Base-by-base conservation (phyloP, 1,284 basidiomycete species). In the Ustilago vetiveriae region DNA sequence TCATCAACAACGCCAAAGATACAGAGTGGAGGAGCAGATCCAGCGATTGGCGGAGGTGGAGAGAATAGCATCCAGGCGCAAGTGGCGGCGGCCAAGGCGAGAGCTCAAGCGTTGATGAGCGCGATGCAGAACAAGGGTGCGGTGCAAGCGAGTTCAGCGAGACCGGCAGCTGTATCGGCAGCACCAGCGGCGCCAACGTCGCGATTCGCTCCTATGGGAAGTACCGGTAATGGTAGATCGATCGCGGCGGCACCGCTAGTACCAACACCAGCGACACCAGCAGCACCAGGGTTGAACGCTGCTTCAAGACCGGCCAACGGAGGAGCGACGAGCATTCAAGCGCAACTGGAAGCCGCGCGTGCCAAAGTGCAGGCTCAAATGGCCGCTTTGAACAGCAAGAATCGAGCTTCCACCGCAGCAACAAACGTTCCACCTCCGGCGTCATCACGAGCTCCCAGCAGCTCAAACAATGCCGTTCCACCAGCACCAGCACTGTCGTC, bases 281-380 rank as follows among this genome's bases (percentile, higher is more conserved):
- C 49, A 32, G 19, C 37, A n/a, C 14, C 39, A 22, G 16, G 43
- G 35, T 16, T 38, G 16, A 37, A 32, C 17, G 13, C 39, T 5
- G 29, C 46, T 16, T 22, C 45, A 11, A 37, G 37, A 48, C 29
- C 39, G 19, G 10, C 39, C 13, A 32, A n/a, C 22, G 46, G 36
- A 19, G 36, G 32, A 9, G 37, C 17, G 17, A 30, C 13, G 43
- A 66, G 45, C 42, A 63, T 72, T 26, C 68, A 74, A 40, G 74
- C 64, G 8, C 72, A 76, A 50, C 55, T 76, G 22, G 74, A 67
- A 57, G 74, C 69, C 10, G 74, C 74, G 6, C 48, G 63, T 23
- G 74, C 74, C 0, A 65, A 46, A 33, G 56, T 71, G 6, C 58
- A 66, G 29, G 74, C 74, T 6, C 56, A 72, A 40, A 59, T 68